These are phyloP conservation scores for Zelonia costaricensis DNA, from an alignment of 208 protist species.

Conservation along the genomic window DNA sequence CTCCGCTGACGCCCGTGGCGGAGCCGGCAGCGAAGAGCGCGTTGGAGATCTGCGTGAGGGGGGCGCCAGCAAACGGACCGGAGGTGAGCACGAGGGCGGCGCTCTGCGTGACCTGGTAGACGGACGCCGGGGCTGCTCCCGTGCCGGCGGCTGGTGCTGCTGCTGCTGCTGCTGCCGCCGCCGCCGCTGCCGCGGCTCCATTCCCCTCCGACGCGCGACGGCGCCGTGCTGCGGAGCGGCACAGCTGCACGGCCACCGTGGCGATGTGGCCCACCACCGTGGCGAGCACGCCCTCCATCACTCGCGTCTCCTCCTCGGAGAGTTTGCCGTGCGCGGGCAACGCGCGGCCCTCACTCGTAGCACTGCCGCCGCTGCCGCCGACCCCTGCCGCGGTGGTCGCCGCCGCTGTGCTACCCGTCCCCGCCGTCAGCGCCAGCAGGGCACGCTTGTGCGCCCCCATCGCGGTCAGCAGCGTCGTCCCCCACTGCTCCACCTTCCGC, in stretches of 20 bases:
- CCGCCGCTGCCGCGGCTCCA: background rate
- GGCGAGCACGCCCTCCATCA: conserved; percentile 13
- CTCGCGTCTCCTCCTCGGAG: conserved; percentile 10
- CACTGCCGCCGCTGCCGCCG: too few species aligned
- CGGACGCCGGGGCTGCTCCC: background rate
- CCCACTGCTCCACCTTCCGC: conserved; percentile 19
- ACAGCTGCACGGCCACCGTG: conserved; percentile 26
- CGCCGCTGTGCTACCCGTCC: background rate
- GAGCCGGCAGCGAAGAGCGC: conserved; percentile 10
- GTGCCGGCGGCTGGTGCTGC: background rate
- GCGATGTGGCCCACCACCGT: conserved; percentile 18
- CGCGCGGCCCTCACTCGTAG: too few species aligned
- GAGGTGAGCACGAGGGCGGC: conserved; percentile 19
- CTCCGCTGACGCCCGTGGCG: background rate
- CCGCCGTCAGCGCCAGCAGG: conserved; percentile 3
- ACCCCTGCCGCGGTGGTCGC: background rate
- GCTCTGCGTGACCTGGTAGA: conserved; percentile 25
- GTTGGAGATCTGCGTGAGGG: conserved; percentile 25
- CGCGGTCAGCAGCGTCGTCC: conserved; percentile 10
- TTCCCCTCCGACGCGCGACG: conserved; percentile 3
- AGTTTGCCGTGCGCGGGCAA: background rate
- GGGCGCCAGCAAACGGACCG: conserved; percentile 22
- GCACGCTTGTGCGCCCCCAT: conserved; percentile 10
- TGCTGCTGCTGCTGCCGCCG: background rate
- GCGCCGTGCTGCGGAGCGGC: conserved; percentile 17